Base-by-base conservation (phyloP, 352 stramenopile species). In the Pythium utonaiense region DNA sequence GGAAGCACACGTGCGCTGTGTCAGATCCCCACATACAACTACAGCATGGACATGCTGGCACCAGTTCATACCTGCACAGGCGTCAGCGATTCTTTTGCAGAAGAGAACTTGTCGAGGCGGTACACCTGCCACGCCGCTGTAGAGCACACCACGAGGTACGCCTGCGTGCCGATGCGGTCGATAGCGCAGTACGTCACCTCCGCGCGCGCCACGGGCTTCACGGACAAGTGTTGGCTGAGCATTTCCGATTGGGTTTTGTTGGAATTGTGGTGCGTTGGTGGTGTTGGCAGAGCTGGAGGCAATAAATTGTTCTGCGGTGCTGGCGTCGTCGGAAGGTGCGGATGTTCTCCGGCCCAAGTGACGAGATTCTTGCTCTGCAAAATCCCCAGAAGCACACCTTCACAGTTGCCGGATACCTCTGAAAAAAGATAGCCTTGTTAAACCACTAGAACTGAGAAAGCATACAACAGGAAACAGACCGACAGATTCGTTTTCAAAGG, bases 21-120 rank as follows among this genome's bases (percentile, higher is more conserved):
- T 27, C 31, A 27, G 28, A 31, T 28, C 22, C 17, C 22, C 36
- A 22, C 10, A 19, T 19, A 45, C 8, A 25, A n/a, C 24, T 19
- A 27, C 38, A 9, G n/a, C 8, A 38, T n/a, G n/a, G n/a, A n/a
- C n/a, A n/a, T n/a, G 28, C 28, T 9, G 98, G 72, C 99, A 99
- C 70, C 79, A 79, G 53, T 95, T 98, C 70, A 89, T 93, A 19
- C 75, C 99, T 63, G 77, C 71, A 45, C 87, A 97, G 67, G 79
- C 98, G 77, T 64, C 22, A 75, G 72, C 61, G 71, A 75, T 3
- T 86, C 78, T 3, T 70, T 66, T 7, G 47, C 17, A 3, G 66
- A 36, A 3, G 56, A 60, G 55, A 88, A 85, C 47, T 73, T 72
- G 57, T 87, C 67, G n/a, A 91, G 71, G 19, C 75, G 75, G 55